Percentiles rank a stretch among this genome's conserved stretches.
Evolutionary conservation across 2,329 filamentous ascomycete genomes (phyloP).

Genomic region (Penicillium sp.): DNA sequence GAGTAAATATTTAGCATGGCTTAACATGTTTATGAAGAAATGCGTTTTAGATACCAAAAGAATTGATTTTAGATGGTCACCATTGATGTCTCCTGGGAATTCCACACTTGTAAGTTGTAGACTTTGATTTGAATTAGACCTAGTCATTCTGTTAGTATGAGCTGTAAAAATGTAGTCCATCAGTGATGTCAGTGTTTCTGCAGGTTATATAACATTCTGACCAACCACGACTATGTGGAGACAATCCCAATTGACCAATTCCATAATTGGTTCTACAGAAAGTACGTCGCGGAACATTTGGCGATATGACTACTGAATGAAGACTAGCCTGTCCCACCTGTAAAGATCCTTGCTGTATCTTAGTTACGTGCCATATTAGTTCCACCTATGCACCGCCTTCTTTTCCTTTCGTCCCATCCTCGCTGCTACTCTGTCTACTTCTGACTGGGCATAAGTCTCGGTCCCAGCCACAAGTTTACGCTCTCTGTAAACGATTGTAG

Average conservation of each 20-base stretch:
- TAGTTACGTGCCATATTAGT: too few species aligned
- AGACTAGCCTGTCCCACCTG: too few species aligned
- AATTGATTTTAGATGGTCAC: not conserved
- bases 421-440: too few species aligned
- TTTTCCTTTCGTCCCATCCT: too few species aligned
- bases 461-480: too few species aligned
- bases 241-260: not conserved
- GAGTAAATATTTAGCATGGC: conserved; percentile 54
- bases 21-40: conserved; percentile 15
- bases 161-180: not conserved
- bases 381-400: too few species aligned
- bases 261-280: not conserved
- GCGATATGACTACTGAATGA: too few species aligned
- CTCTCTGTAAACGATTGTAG: too few species aligned
- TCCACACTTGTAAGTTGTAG: not conserved
- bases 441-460: too few species aligned
- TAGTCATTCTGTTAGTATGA: not conserved
- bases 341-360: too few species aligned
- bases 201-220: not conserved
- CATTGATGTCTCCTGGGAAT: not conserved
- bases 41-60: conserved; percentile 25
- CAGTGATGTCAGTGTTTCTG: not conserved
- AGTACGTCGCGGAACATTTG: too few species aligned
- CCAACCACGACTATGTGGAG: too few species aligned
- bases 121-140: not conserved